Evolutionary conservation across 768 basidiomycete genomes (phyloP).

Genomic region (Rhodotorula graminis): DNA sequence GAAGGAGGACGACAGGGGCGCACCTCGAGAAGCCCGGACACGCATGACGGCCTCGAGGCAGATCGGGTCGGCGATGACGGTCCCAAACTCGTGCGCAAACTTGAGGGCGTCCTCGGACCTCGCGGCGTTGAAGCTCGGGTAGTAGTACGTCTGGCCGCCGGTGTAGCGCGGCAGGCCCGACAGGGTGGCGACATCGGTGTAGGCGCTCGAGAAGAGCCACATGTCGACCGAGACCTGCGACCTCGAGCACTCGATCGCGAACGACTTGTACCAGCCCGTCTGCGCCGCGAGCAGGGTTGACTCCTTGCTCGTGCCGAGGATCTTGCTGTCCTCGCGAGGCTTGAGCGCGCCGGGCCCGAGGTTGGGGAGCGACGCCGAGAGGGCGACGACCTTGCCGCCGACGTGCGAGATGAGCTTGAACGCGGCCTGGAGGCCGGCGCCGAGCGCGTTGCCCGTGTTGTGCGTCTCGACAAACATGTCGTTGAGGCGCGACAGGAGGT

Average conservation of each 20-base stretch:
- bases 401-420: conserved; percentile 91
- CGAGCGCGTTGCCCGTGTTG: conserved; percentile 85
- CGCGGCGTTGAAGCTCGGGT: conserved; percentile 93
- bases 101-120: conserved; percentile 94
- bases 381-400: conserved; percentile 86
- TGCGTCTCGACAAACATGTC: conserved; percentile 96
- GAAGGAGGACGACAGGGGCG: conserved; percentile 16
- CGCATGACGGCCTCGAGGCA: conserved; percentile 97
- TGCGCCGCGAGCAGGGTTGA: conserved; percentile 88
- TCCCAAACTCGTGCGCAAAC: conserved; percentile 95
- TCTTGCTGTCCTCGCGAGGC: conserved; percentile 92
- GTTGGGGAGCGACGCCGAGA: conserved; percentile 80
- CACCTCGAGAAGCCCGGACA: conserved; percentile 92
- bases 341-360: conserved; percentile 86
- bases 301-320: conserved; percentile 94
- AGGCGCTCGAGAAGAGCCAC: conserved; percentile 91
- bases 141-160: conserved; percentile 95
- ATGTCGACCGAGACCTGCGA: conserved; percentile 97
- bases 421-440: conserved; percentile 89
- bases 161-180: conserved; percentile 94
- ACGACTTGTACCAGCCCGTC: conserved; percentile 93
- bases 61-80: conserved; percentile 85
- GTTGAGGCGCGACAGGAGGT: conserved; percentile 71
- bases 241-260: conserved; percentile 96
- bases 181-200: conserved; percentile 91